A percentile compares a stretch with the other conserved stretches of the same genome.
phyloP scores from a whole-genome alignment of 2,329 filamentous ascomycete species.

The Alternaria tenuissima region DNA sequence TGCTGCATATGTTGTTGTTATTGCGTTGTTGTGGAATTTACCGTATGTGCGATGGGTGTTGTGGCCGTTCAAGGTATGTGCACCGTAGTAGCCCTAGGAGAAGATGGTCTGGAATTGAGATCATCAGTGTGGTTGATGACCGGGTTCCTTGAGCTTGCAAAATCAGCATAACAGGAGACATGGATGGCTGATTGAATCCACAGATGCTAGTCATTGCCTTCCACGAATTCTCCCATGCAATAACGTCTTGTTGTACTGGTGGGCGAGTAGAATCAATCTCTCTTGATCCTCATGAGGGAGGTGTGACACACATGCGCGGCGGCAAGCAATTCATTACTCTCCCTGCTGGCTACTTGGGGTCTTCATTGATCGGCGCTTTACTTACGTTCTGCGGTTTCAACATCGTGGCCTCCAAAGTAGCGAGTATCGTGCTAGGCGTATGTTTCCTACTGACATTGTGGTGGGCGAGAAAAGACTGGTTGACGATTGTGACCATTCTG shows the following conservation, averaged over 20 bases:
- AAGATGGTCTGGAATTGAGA: not conserved
- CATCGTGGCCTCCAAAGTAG: slow-evolving; percentile 82
- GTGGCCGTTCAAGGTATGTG: slow-evolving; percentile 79
- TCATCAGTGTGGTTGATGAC: not conserved
- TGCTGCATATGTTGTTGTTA: slow-evolving; percentile 74
- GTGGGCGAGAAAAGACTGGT: slow-evolving; percentile 82
- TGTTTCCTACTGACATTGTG: slow-evolving; percentile 82
- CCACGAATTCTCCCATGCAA: slow-evolving; percentile 80
- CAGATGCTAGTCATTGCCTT: slow-evolving; percentile 74
- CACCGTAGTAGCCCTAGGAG: not conserved
- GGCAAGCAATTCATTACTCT: slow-evolving; percentile 75
- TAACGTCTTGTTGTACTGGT: slow-evolving; percentile 75
- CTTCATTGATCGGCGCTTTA: slow-evolving; percentile 77
- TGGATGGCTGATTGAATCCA: not conserved
- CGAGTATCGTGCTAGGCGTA: slow-evolving; percentile 74
- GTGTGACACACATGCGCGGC: slow-evolving; percentile 79
- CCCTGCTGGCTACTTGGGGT: slow-evolving; percentile 80
- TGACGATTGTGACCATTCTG: slow-evolving; percentile 75
- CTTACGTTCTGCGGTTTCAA: slow-evolving; percentile 83
- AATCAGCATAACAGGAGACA: not conserved
- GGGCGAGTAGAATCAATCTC: slow-evolving; percentile 77
- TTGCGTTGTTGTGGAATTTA: slow-evolving; percentile 80
- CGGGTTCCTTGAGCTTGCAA: not conserved
- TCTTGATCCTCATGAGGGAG: slow-evolving; percentile 78
- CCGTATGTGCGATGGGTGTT: slow-evolving; percentile 77